Evolutionary conservation across 331 rosid species (phyloP).

Genomic region (Erythrophleum ivorense): DNA sequence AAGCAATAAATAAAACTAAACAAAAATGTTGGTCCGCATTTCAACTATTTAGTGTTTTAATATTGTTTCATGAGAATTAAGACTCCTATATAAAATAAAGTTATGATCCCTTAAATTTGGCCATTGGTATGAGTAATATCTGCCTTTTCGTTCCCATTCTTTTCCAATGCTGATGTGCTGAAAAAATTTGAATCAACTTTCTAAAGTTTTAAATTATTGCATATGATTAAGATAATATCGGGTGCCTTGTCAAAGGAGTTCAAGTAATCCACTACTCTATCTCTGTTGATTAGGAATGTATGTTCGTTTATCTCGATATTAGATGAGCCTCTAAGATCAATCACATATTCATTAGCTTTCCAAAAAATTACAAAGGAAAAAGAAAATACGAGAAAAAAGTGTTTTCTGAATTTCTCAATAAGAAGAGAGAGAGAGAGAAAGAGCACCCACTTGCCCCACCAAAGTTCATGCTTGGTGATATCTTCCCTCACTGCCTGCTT

Average conservation of each 20-base stretch:
- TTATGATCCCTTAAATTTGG: constrained; percentile 7
- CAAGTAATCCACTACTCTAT: constrained; percentile 84
- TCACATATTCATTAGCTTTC: not conserved
- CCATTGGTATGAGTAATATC: not conserved
- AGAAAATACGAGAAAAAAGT: no score
- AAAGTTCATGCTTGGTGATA: constrained; percentile 65
- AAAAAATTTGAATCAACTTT: no score
- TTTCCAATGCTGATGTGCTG: not conserved
- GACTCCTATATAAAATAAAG: not conserved
- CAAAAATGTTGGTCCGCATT: not conserved
- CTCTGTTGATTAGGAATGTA: constrained; percentile 72
- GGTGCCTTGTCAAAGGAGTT: constrained; percentile 77
- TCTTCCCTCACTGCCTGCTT: constrained; percentile 78
- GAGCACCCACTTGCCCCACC: constrained; percentile 85
- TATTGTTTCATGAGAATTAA: not conserved
- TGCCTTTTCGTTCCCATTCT: not conserved
- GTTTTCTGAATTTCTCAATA: no score
- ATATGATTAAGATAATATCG: not conserved
- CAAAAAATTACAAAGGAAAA: not conserved
- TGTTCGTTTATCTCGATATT: constrained; percentile 86
- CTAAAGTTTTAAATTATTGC: no score
- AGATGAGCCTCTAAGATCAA: constrained; percentile 66
- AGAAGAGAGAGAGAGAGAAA: not conserved
- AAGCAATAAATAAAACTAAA: constrained; percentile 4
- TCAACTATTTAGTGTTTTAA: not conserved